Base-by-base conservation (phyloP, 176 grass and related monocot genomes). In the Cenchrus purpureus region DNA sequence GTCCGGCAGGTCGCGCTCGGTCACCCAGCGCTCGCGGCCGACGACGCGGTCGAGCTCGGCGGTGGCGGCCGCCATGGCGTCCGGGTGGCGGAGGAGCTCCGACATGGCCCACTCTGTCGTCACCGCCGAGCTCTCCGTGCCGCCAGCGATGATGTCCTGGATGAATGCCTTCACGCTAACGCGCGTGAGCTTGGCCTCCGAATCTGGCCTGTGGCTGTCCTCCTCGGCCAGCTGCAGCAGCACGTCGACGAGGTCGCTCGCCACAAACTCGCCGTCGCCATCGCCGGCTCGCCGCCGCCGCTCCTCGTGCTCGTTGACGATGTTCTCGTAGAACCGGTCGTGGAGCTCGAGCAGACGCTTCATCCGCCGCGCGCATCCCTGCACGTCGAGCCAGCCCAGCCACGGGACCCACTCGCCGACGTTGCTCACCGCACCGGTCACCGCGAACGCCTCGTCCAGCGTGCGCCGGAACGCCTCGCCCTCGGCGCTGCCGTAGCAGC, bases 81-180 rank as follows among this genome's bases (percentile, higher is more conserved):
- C 87, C 1, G 87, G 87, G 0, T 40, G 37, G 34, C 54, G 83
- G 42, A 95, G 74, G 16, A 95, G 92, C 87, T 95, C 92, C 51
- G 85, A 79, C 65, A 92, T 88, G 5, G 87, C 78, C 92, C 92
- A 95, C 57, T 95, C 92, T 17, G 86, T 67, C 12, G 92, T 86
- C 60, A 87, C 90, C 28, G 88, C 84, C 42, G 85, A 85, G 78
- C 74, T 95, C 82, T 95, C 93, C 11, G 90, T 95, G 37, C 87
- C 82, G 1, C 76, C 90, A 11, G 88, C 86, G 7, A 91, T 81
- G 73, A 95, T 31, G 80, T 95, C 94, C 80, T 77, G 86, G 58
- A 92, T 31, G 55, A 93, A 87, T 0, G 76, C 86, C 50, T 95
- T 95, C 4, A 93, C 83, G 6, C 94, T 78, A 11, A 89, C 79